Evolutionary conservation across 1,284 basidiomycete genomes (phyloP), one percentile per base, ranked within the genome.

Genomic region (Laetiporus sulphureus): DNA sequence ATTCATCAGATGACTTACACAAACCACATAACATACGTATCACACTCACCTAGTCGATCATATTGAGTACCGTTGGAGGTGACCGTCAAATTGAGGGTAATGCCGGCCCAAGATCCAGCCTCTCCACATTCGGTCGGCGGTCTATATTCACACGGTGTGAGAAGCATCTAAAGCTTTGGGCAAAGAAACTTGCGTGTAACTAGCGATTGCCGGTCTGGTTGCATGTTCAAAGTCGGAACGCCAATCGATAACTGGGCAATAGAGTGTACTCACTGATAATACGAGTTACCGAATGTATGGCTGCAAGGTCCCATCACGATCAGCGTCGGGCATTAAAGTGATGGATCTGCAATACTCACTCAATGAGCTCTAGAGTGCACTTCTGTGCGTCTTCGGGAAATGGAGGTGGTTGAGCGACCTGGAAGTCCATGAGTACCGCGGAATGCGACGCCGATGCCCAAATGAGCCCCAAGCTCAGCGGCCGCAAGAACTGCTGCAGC

Each of bases 11-110:
- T 15, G 5, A 10, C 13, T 13, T 12, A 5, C 22, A 34, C 16
- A 12, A 10, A 5, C 20, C 11, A 29, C n/a, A 24, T 22, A 37
- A 11, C 10, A 24, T 4, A 11, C 1, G 3, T 10, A 16, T 10
- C 10, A 15, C 4, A 29, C 47, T 25, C 27, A 56, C 54, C 83
- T 8, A 87, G 65, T 22, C 85, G 73, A 54, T 87, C 85, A 44
- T 77, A 89, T 56, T 88, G 85, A 7, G 82, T 86, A 32, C 84
- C 84, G 43, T 84, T 84, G 30, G 77, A 81, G 5, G 82, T 83
- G n/a, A 80, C 81, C 2, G 84, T 85, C 51, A 84, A 77, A 56
- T 87, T 86, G 32, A 86, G 64, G 13, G 75, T 82, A 32, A 87
- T 69, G 1, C 74, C 83, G n/a, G 80, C 74, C 85, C 85, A 88